Base-by-base conservation (phyloP, 495 filamentous ascomycete genomes). In the Venustampulla echinocandica region DNA sequence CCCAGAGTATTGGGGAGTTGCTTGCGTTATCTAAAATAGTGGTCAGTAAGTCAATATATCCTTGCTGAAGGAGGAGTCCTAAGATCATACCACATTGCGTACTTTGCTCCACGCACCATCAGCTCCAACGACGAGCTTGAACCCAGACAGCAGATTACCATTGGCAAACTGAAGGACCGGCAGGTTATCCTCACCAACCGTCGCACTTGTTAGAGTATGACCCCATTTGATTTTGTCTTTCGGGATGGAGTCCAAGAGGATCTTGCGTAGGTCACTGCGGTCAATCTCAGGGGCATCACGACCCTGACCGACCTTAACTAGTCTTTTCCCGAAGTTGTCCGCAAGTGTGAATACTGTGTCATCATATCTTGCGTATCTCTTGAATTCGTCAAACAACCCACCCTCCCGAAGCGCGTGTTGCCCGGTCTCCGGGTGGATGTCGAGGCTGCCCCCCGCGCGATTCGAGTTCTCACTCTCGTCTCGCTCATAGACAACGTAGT, bases 341-440 rank as follows among this genome's bases (percentile, higher is more conserved):
- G 47, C 41, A 17, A 63, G 13, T 9, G 48, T 25, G 21, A 61
- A 42, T 5, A 49, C 25, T 4, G 54, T 54, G 28, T 54, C 59
- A 10, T 60, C 59, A 30, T 53, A 57, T 42, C 59, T 39, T 10
- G 59, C 59, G n/a, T 65, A 41, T 33, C 52, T 54, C 21, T 67
- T 46, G 58, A 77, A 79, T 32, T 69, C 55, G 3, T 69, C 65
- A 39, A 62, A 71, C 32, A 81, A 62, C 21, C 69, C 65, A 18
- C 69, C 69, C 23, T 64, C 61, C 25, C 68, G 62, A 34, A 81
- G 51, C 17, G 75, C 76, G 6, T 58, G 50, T 21, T 75, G 67
- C 11, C 77, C 77, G 21, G 67, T 69, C 1, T 54, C 52, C 4
- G 56, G 55, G 52, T 80, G 75, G n/a, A 81, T 58, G 47, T 80